Conservation (phyloP, 306 rosid genomes). For the Comarum palustre region DNA sequence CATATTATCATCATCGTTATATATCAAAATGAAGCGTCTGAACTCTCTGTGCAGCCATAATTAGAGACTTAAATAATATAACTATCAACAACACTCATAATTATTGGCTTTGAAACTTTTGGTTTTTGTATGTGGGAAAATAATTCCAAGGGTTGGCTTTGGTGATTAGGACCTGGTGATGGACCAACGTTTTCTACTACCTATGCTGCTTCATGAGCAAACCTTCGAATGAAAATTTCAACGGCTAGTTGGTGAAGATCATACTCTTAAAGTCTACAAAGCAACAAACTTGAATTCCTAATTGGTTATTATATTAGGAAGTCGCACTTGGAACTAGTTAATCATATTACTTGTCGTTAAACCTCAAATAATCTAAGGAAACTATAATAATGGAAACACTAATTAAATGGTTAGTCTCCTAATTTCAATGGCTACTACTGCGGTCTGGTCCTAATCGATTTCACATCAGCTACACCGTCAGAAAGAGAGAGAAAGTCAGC, state of each 20-base stretch:
- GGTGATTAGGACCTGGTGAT: conserved; percentile 22
- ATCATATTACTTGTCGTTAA: conserved; percentile 3
- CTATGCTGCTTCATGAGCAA: conserved; percentile 24
- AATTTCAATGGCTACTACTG: neutral
- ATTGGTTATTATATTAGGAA: conserved; percentile 39
- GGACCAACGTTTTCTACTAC: conserved; percentile 36
- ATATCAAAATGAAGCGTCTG: conserved; percentile 24
- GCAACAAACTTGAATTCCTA: conserved; percentile 41
- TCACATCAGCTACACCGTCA: conserved; percentile 41
- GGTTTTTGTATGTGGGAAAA: conserved; percentile 22
- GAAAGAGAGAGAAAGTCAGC: conserved; percentile 32
- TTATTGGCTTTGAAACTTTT: neutral
- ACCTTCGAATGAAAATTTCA: conserved; percentile 46
- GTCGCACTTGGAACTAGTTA: conserved; percentile 14
- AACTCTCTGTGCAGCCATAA: conserved; percentile 16
- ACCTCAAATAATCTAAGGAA: neutral
- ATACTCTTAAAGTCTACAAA: conserved; percentile 62
- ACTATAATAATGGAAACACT: neutral
- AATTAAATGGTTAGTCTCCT: conserved; percentile 12
- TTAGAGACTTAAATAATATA: neutral
- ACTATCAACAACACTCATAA: neutral
- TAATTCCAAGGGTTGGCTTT: conserved; percentile 6
- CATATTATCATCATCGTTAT: no score
- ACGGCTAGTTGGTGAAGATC: conserved; percentile 71
- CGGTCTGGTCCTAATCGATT: conserved; percentile 16